A percentile compares a stretch with the other conserved stretches of the same genome.
Conservation (phyloP, 306 rosid species). For the Gynostemma pentaphyllum region DNA sequence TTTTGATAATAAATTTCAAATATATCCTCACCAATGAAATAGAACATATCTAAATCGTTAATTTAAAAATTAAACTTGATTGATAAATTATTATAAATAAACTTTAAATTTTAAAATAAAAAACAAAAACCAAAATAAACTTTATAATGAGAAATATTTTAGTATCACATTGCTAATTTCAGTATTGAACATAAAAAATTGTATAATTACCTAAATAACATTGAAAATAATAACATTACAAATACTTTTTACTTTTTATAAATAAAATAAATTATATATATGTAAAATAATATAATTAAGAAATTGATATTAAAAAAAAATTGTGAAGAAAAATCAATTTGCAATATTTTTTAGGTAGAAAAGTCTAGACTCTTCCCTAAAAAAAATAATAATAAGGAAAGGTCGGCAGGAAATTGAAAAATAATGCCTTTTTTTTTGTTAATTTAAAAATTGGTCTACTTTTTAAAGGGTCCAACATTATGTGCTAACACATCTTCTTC, state of each 20-base stretch:
- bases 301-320: neutral
- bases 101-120: too few species aligned
- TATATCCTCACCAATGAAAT: too few species aligned
- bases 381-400: neutral
- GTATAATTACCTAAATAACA: too few species aligned
- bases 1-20: too few species aligned
- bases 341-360: neutral
- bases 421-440: neutral
- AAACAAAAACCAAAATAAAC: too few species aligned
- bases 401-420: conserved; percentile 7
- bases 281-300: neutral
- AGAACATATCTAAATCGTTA: too few species aligned
- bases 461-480: conserved; percentile 8
- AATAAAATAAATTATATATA: neutral
- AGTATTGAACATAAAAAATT: too few species aligned
- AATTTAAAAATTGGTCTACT: neutral
- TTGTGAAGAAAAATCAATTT: neutral
- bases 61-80: too few species aligned
- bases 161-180: too few species aligned
- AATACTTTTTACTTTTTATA: too few species aligned
- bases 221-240: neutral
- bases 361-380: neutral
- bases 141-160: too few species aligned
- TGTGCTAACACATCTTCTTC: neutral
- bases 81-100: too few species aligned